phyloP scores from a whole-genome alignment of 176 grass and related monocot species.

The Alopecurus myosuroides region DNA sequence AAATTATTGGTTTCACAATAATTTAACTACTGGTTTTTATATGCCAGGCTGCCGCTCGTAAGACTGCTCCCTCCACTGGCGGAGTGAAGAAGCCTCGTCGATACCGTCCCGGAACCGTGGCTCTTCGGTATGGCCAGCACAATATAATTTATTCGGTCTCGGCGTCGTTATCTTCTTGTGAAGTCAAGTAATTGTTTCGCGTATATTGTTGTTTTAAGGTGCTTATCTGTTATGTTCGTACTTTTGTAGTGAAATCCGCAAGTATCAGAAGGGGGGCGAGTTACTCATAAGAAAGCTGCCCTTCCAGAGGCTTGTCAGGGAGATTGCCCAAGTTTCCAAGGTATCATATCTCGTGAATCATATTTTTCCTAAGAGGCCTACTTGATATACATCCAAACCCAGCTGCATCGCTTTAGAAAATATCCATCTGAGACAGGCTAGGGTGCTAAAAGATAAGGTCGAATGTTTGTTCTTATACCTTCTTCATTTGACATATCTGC shows the following conservation, averaged over 20 bases:
- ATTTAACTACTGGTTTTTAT: not conserved
- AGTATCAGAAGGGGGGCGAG: not conserved
- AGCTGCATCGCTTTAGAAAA: not conserved
- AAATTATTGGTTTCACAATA: not conserved
- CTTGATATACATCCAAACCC: not conserved
- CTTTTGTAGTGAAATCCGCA: not conserved
- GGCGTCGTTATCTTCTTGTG: too few species aligned
- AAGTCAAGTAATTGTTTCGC: too few species aligned
- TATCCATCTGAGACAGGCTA: not conserved
- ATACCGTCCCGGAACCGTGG: slow-evolving; percentile 1
- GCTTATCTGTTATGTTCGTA: not conserved
- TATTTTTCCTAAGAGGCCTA: too few species aligned
- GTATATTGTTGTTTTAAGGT: too few species aligned
- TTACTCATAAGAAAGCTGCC: not conserved
- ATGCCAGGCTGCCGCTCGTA: not conserved
- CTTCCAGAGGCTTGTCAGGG: slow-evolving; percentile 26
- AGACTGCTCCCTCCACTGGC: slow-evolving; percentile 9
- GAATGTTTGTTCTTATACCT: too few species aligned
- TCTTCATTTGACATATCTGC: not conserved
- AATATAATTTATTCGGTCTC: not conserved
- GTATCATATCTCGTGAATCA: not conserved
- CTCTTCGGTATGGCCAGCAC: not conserved
- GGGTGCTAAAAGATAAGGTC: not conserved
- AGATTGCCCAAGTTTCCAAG: slow-evolving; percentile 30
- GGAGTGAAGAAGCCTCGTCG: not conserved